A percentile compares a stretch with the other conserved stretches of the same genome.
These are phyloP conservation scores for Penicillium diatomitis DNA, from an alignment of 495 filamentous ascomycete genomes.

Conservation along the genomic window DNA sequence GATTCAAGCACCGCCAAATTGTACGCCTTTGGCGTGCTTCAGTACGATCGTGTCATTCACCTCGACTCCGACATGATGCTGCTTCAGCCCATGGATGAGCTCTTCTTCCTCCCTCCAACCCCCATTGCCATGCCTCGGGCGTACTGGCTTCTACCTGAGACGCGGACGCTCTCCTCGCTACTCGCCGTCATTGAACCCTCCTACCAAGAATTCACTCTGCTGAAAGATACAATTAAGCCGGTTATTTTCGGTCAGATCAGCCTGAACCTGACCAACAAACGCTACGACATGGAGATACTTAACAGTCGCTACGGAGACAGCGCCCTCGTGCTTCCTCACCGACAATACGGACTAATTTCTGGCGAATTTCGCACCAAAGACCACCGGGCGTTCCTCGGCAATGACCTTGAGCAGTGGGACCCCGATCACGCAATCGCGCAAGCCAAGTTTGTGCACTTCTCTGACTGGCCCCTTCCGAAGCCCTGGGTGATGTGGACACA, in stretches of 20 bases:
- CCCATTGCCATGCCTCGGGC: constrained; percentile 58
- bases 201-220: constrained; percentile 39
- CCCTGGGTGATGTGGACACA: constrained; percentile 62
- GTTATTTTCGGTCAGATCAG: constrained; percentile 28
- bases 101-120: constrained; percentile 59
- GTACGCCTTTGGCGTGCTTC: constrained; percentile 58
- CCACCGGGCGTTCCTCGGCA: constrained; percentile 56
- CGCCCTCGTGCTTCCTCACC: constrained; percentile 67
- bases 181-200: constrained; percentile 59
- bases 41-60: constrained; percentile 57
- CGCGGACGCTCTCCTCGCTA: constrained; percentile 48
- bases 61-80: constrained; percentile 63
- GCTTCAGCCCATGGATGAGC: constrained; percentile 58
- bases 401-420: constrained; percentile 57
- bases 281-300: constrained; percentile 66
- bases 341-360: constrained; percentile 59
- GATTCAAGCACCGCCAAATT: constrained; percentile 60
- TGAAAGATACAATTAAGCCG: constrained; percentile 33
- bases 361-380: constrained; percentile 59
- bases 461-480: constrained; percentile 73
- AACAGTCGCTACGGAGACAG: constrained; percentile 59
- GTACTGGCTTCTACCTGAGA: constrained; percentile 56
- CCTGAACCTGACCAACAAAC: constrained; percentile 20
- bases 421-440: constrained; percentile 51
- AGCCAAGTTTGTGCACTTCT: constrained; percentile 73